Base-by-base conservation (phyloP, 176 grass and related monocot species). In the Poa annua region DNA sequence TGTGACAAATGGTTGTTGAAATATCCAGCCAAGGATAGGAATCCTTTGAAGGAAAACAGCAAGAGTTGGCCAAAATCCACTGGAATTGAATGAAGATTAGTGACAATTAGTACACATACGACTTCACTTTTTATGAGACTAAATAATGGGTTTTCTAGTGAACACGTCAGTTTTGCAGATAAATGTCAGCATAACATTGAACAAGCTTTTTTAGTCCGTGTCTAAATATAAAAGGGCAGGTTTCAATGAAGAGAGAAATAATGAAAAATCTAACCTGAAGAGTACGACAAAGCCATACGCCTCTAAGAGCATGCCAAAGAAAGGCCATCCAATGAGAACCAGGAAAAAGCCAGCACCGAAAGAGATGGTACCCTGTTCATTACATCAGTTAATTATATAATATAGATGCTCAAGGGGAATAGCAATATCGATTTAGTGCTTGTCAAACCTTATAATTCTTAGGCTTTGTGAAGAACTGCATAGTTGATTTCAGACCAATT, bases 1-100 rank as follows among this genome's bases (percentile, higher is more conserved):
- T 73, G 92, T 98, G 47, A 95, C 83, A 83, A 93, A 95, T 48
- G 96, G 91, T 80, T 98, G 92, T 78, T 93, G 96, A 55, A 98
- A 95, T 55, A 98, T 80, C 96, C 96, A 95, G 42, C 96, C 96
- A 60, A 98, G 78, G 55, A 98, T 66, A 66, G 96, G 96, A 85
- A 98, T 93, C 87, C 87, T 95, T 63, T 98, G 92, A 79, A 98
- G 74, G 88, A 95, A 98, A 74, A 98, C 96, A 3, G 65, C 85
- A 13, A 98, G 89, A n/a, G 96, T 98, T 80, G 92, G 92, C 92
- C 96, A 98, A 82, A 98, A 98, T 69, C 96, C 92, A 85, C 92
- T 98, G 96, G 77, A 72, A 83, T 65, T 11, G 45, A 66, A 77
- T 79, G 64, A 26, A 82, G 66, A 24, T 68, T 15, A 85, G 68